Evolutionary conservation across 2,329 filamentous ascomycete genomes (phyloP).

Genomic region (Nothophaeocryptopus gaeumannii): DNA sequence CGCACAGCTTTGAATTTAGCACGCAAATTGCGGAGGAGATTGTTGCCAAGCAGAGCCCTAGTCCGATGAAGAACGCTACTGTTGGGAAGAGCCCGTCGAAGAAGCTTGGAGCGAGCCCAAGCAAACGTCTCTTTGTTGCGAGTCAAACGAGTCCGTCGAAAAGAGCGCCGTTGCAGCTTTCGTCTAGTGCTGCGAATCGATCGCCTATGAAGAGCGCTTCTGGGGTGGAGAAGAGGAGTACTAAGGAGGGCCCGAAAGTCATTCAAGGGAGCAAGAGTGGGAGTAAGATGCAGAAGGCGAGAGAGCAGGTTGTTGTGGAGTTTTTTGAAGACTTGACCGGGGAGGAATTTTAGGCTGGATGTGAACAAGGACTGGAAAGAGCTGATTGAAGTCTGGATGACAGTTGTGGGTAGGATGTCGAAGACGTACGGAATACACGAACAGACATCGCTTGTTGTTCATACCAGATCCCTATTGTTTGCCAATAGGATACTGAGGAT

Average conservation of each 20-base stretch:
- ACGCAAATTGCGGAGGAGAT: conserved; percentile 24
- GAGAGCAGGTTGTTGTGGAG: conserved; percentile 29
- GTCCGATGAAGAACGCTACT: conserved; percentile 1
- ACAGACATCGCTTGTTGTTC: too few species aligned
- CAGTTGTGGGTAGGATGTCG: too few species aligned
- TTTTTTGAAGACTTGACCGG: conserved; percentile 32
- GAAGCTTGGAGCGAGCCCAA: background rate
- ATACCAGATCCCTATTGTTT: too few species aligned
- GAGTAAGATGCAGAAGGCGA: conserved; percentile 18
- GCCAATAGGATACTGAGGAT: too few species aligned
- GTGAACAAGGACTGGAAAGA: too few species aligned
- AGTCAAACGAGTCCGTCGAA: background rate
- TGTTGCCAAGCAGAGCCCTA: conserved; percentile 4
- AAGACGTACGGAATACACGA: too few species aligned
- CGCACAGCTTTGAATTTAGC: conserved; percentile 27
- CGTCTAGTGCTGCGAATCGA: conserved; percentile 11
- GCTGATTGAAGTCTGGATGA: too few species aligned
- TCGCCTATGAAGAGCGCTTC: background rate
- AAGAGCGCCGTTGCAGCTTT: conserved; percentile 7
- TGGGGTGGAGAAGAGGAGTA: background rate
- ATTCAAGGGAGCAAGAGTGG: conserved; percentile 9
- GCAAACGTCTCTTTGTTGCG: background rate
- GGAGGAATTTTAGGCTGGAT: conserved; percentile 21
- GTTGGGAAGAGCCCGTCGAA: conserved; percentile 9
- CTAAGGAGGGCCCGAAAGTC: conserved; percentile 10